Evolutionary conservation across 768 basidiomycete genomes (phyloP), one percentile per base, ranked within the genome.

Genomic region (Macrolepiota fuliginosa): DNA sequence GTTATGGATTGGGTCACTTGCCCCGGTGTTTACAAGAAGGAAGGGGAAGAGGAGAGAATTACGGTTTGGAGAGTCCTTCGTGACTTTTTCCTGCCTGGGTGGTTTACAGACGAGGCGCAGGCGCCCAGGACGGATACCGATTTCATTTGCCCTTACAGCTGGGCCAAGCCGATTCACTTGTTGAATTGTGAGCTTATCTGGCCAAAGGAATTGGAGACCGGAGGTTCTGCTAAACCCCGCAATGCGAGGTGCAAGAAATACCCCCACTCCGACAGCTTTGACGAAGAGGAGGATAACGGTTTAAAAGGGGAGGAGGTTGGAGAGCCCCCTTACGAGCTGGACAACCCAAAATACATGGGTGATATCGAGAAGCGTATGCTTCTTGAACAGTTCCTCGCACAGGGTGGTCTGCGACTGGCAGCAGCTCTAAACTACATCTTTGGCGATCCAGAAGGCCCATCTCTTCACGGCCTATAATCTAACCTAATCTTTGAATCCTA

Each of bases 151-250:
- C 93, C 94, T 0, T 88, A 87, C 67, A 77, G 82, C 49, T 97
- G 94, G 94, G 84, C 88, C 0, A 74, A 83, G 61, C 82, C 87
- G 0, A 80, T 91, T 58, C 89, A 94, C 68, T 68, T 77, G 51
- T 82, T 96, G 64, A 94, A 94, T 75, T 96, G 95, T 77, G 82
- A 87, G 5, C 72, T 94, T 57, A 82, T 91, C 5, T 95, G 92
- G 88, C 94, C 95, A 0, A 71, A 76, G 58, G 88, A 80, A 61
- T 81, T 94, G 47, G 89, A 90, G 62, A 45, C 15, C 25, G 53
- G 15, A 12, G 15, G 3, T 6, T 13, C 47, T 67, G 76, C 54
- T 40, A 32, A 19, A 15, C 36, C 52, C n/a, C 57, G 45, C 35
- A 15, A 32, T 17, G 13, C 56, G 32, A 54, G 60, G 36, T 61